A percentile compares a stretch with the other conserved stretches of the same genome.
These are phyloP conservation scores for Fusarium circinatum DNA, from an alignment of 2,329 filamentous ascomycete genomes.

Conservation along the genomic window DNA sequence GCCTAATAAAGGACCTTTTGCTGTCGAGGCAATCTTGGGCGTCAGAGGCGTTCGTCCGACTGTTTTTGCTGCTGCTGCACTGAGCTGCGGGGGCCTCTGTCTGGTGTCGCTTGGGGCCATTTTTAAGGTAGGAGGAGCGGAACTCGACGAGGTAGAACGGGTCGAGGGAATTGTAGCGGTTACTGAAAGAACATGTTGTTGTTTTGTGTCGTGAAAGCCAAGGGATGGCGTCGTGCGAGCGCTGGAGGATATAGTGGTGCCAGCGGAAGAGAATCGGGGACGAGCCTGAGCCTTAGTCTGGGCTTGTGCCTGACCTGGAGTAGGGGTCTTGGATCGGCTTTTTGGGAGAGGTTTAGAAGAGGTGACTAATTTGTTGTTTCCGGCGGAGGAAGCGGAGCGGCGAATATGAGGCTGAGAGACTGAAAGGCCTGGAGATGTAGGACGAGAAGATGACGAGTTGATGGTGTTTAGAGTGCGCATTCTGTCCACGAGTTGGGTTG, in stretches of 20 bases:
- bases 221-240: conserved; percentile 32
- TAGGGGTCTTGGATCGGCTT: conserved; percentile 24
- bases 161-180: conserved; percentile 46
- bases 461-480: conserved; percentile 45
- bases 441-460: conserved; percentile 40
- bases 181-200: conserved; percentile 47
- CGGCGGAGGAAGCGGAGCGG: conserved; percentile 21
- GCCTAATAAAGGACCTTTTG: conserved; percentile 52
- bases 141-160: conserved; percentile 42
- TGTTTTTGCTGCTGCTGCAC: conserved; percentile 67
- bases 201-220: conserved; percentile 35
- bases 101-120: conserved; percentile 64
- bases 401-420: conserved; percentile 20
- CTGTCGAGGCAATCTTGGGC: conserved; percentile 62
- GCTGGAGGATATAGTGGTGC: conserved; percentile 36
- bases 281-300: conserved; percentile 30
- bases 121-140: conserved; percentile 35
- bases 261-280: conserved; percentile 36
- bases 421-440: conserved; percentile 23
- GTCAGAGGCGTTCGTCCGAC: conserved; percentile 61
- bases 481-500: conserved; percentile 35
- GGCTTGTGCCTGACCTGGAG: conserved; percentile 18
- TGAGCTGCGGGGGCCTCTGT: conserved; percentile 76
- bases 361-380: conserved; percentile 19
- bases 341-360: conserved; percentile 35